Evolutionary conservation across 495 filamentous ascomycete genomes (phyloP).

Genomic region (Annulohypoxylon maeteangense): DNA sequence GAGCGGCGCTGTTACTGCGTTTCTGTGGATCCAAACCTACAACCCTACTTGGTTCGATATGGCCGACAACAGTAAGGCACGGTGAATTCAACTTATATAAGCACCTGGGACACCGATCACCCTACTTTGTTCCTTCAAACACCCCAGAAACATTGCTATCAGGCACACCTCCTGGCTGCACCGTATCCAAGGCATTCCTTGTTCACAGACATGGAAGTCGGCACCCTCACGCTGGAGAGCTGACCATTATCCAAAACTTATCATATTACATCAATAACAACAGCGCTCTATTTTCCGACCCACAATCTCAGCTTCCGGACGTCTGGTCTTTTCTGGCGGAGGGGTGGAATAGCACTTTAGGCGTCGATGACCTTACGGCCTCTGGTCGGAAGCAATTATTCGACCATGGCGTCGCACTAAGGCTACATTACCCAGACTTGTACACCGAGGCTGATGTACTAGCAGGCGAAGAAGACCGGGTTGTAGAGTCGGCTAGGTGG

Average conservation of each 20-base stretch:
- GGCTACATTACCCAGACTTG: slow-evolving; percentile 26
- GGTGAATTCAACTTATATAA: slow-evolving; percentile 18
- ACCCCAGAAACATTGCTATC: slow-evolving; percentile 15
- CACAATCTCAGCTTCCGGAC: slow-evolving; percentile 11
- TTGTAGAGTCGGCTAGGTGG: slow-evolving; percentile 37
- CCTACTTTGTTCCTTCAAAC: slow-evolving; percentile 30
- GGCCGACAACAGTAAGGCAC: neutral
- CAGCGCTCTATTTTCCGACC: slow-evolving; percentile 19
- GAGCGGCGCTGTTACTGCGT: neutral
- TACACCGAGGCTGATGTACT: slow-evolving; percentile 26
- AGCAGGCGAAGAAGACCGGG: slow-evolving; percentile 27
- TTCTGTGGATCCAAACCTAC: neutral
- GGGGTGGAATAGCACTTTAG: slow-evolving; percentile 30
- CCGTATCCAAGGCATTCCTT: slow-evolving; percentile 26
- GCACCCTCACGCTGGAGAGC: slow-evolving; percentile 22
- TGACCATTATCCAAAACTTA: slow-evolving; percentile 16
- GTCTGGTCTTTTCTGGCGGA: slow-evolving; percentile 16
- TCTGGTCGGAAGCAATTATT: slow-evolving; percentile 32
- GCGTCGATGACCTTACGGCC: slow-evolving; percentile 24
- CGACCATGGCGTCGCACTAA: slow-evolving; percentile 32
- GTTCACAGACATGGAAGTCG: slow-evolving; percentile 34
- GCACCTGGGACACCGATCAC: slow-evolving; percentile 33
- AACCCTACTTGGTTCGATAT: neutral
- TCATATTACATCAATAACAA: slow-evolving; percentile 28
- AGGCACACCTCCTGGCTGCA: slow-evolving; percentile 29